A percentile compares a stretch with the other conserved stretches of the same genome.
These are phyloP conservation scores for Acrocalymma vagum DNA, from an alignment of 2,329 filamentous ascomycete species.

Conservation along the genomic window DNA sequence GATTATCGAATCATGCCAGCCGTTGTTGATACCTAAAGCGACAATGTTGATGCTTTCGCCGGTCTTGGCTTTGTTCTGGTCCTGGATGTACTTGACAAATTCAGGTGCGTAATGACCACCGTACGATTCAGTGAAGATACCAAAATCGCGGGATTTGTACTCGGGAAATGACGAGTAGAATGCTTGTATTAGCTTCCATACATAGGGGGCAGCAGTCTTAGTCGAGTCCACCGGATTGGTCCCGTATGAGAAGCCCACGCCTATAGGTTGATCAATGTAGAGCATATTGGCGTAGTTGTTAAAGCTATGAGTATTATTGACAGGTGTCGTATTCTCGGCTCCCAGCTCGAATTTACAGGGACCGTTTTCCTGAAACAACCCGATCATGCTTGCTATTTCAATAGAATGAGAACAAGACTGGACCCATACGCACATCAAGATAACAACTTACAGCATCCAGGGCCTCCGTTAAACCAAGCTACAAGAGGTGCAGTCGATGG, in stretches of 20 bases:
- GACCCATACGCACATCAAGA: no score
- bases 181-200: constrained; percentile 67
- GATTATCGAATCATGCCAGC: constrained; percentile 62
- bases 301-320: constrained; percentile 36
- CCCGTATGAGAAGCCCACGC: constrained; percentile 67
- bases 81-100: constrained; percentile 55
- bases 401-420: no score
- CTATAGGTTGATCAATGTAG: constrained; percentile 73
- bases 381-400: constrained; percentile 58
- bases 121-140: constrained; percentile 64
- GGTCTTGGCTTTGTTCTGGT: constrained; percentile 49
- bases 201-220: constrained; percentile 60
- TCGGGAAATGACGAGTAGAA: constrained; percentile 66
- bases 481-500: constrained; percentile 62
- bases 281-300: constrained; percentile 53
- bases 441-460: constrained; percentile 25
- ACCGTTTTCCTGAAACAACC: constrained; percentile 59
- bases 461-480: constrained; percentile 60
- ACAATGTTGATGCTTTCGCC: constrained; percentile 55
- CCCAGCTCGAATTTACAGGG: constrained; percentile 57
- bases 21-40: constrained; percentile 61
- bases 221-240: constrained; percentile 64
- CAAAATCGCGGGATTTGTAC: constrained; percentile 55
- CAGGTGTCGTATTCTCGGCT: constrained; percentile 17
- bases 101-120: constrained; percentile 66